phyloP scores from a whole-genome alignment of 169 alveolate genomes.

The Plasmodium gonderi region DNA sequence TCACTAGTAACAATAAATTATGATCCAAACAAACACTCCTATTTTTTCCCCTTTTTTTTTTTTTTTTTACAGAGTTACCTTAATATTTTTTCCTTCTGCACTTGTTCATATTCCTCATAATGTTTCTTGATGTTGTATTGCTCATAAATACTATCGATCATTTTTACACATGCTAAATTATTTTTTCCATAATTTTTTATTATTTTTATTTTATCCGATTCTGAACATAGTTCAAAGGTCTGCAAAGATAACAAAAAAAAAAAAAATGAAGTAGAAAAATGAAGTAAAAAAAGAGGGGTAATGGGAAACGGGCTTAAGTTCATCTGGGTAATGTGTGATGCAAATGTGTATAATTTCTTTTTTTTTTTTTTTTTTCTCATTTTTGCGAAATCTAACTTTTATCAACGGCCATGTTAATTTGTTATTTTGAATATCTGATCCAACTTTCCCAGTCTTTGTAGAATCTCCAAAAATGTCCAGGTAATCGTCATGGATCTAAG shows the following conservation, averaged over 20 bases:
- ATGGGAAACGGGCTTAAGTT: not conserved
- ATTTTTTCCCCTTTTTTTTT: too few relatives aligned
- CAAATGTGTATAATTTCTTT: not conserved
- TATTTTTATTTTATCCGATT: conserved; percentile 65
- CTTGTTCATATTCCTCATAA: conserved; percentile 75
- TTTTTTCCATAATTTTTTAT: conserved; percentile 81
- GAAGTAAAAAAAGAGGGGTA: not conserved
- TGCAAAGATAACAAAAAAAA: not conserved
- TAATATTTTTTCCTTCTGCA: conserved; percentile 76
- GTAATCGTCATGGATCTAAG: conserved; percentile 84
- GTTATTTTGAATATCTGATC: conserved; percentile 85
- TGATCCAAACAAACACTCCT: too few relatives aligned
- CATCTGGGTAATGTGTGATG: not conserved
- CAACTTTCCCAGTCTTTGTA: conserved; percentile 79
- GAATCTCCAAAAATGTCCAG: conserved; percentile 81
- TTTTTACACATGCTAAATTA: conserved; percentile 75
- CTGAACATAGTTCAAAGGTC: conserved; percentile 78
- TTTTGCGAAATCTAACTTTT: conserved; percentile 47
- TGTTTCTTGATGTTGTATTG: conserved; percentile 74
- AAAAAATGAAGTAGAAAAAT: not conserved
- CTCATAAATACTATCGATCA: conserved; percentile 77
- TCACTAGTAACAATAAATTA: too few relatives aligned
- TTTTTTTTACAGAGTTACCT: too few relatives aligned
- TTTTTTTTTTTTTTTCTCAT: conserved; percentile 5
- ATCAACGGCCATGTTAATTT: conserved; percentile 85